Base-by-base conservation (phyloP, 331 rosid genomes). In the Malus hybrid region DNA sequence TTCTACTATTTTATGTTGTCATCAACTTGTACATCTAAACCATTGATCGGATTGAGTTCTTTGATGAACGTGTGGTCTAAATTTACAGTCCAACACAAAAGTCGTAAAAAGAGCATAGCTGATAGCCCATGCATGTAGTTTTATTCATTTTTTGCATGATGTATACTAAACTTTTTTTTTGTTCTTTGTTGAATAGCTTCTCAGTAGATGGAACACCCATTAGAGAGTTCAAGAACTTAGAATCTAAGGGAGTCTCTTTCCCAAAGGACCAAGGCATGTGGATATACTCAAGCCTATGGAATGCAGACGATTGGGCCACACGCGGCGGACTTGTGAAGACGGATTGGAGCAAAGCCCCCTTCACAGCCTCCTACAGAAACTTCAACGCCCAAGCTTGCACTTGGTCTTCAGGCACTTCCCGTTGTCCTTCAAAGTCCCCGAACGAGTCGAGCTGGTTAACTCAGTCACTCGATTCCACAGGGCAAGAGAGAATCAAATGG, bases 281-380 rank as follows among this genome's bases (percentile, higher is more conserved):
- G 46, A 39, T 39, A 39, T 39, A 39, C 46, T 39, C 46, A 39
- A 39, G 46, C 46, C 46, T 39, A 39, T 39, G 46, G 46, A 39
- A 89, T 20, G 87, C 88, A 0, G 90, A 87, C 55, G 73, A 87
- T 52, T 85, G 90, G 91, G 94, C 90, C 16, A 89, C 94, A 66
- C 83, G 90, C 20, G 93, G 93, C 12, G 93, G 93, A 20, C 73
- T 73, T 1, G 91, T 83, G 70, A 87, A 87, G 61, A 85, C 90
- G 0, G 88, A 89, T 82, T 89, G 91, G 91, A 81, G 77, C 70
- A 64, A 84, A 76, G 87, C 94, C 14, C 94, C 90, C 34, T 89
- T 89, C 74, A 85, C 87, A 9, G 94, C 94, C 32, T 84, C 90
- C 0, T 89, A 85, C 33, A 79, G 65, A 65, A 80, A 78, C 63